phyloP scores from a whole-genome alignment of 2,329 filamentous ascomycete genomes.

The Colletotrichum tofieldiae region DNA sequence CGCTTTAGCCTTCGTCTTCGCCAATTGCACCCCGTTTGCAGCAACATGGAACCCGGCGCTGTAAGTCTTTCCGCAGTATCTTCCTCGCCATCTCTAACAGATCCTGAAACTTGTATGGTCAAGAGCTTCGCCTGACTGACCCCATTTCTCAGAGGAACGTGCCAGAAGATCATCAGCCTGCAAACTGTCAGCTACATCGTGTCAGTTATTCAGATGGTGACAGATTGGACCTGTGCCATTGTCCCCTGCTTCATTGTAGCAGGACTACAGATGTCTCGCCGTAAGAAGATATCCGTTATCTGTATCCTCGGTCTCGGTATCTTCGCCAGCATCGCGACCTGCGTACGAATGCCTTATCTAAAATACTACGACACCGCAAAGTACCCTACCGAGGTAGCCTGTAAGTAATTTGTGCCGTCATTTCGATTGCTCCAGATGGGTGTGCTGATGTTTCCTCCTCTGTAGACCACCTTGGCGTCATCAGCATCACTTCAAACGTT shows the following conservation, averaged over 20 bases:
- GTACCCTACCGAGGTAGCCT: constrained; percentile 17
- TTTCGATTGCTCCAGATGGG: too few relatives aligned
- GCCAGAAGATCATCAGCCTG: constrained; percentile 26
- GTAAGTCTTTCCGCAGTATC: too few relatives aligned
- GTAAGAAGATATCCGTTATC: constrained; percentile 44
- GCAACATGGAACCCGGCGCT: too few relatives aligned
- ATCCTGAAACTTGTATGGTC: background rate
- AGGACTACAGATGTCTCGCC: constrained; percentile 47
- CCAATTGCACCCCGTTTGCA: too few relatives aligned
- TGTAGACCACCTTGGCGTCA: constrained; percentile 27
- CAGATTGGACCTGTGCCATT: constrained; percentile 50
- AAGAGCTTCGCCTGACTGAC: background rate
- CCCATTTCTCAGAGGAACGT: constrained; percentile 20
- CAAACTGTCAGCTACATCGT: constrained; percentile 44
- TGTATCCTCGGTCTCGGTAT: constrained; percentile 22
- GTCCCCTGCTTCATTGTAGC: constrained; percentile 50
- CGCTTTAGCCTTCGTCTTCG: too few relatives aligned
- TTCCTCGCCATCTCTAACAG: constrained; percentile 21
- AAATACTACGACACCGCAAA: constrained; percentile 25
- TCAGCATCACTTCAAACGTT: constrained; percentile 20
- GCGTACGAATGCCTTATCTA: constrained; percentile 15
- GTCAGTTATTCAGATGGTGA: constrained; percentile 45
- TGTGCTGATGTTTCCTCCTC: background rate
- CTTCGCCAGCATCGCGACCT: constrained; percentile 22
- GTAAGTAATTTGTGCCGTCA: background rate